A percentile compares a stretch with the other conserved stretches of the same genome.
These are phyloP conservation scores for Populus alba DNA, from an alignment of 345 rosid genomes.

Conservation along the genomic window DNA sequence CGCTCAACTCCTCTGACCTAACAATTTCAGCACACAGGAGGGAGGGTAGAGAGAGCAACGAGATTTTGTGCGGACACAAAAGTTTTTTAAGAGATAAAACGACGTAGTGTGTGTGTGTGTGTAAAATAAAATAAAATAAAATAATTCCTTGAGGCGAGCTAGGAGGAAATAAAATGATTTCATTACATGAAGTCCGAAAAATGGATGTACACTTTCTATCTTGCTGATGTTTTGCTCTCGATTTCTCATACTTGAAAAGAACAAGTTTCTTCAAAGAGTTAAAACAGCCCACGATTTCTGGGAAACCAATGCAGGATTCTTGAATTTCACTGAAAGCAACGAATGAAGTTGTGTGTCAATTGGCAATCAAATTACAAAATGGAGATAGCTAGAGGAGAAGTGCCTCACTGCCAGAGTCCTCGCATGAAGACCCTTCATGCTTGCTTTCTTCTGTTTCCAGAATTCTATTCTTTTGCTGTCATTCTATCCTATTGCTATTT, in stretches of 20 bases:
- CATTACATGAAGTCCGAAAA: too few relatives aligned
- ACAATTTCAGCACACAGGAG: not conserved
- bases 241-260: not conserved
- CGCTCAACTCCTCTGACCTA: not conserved
- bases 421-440: not conserved
- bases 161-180: not conserved
- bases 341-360: constrained; percentile 15
- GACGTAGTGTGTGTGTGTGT: not conserved
- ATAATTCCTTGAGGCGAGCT: not conserved
- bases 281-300: not conserved
- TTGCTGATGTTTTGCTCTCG: not conserved
- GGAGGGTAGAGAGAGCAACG: not conserved
- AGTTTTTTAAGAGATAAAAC: not conserved
- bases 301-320: constrained; percentile 5
- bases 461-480: constrained; percentile 21
- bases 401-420: constrained; percentile 14
- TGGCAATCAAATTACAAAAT: constrained; percentile 26
- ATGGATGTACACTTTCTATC: not conserved
- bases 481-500: constrained; percentile 32
- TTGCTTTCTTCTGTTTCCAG: constrained; percentile 22
- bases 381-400: constrained; percentile 22
- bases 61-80: not conserved
- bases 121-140: too few relatives aligned
- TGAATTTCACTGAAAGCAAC: constrained; percentile 25
- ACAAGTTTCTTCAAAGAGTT: not conserved